A percentile compares a stretch with the other conserved stretches of the same genome.
Evolutionary conservation across 2,329 filamentous ascomycete genomes (phyloP).

Genomic region (Fusarium brevicatenulatum): DNA sequence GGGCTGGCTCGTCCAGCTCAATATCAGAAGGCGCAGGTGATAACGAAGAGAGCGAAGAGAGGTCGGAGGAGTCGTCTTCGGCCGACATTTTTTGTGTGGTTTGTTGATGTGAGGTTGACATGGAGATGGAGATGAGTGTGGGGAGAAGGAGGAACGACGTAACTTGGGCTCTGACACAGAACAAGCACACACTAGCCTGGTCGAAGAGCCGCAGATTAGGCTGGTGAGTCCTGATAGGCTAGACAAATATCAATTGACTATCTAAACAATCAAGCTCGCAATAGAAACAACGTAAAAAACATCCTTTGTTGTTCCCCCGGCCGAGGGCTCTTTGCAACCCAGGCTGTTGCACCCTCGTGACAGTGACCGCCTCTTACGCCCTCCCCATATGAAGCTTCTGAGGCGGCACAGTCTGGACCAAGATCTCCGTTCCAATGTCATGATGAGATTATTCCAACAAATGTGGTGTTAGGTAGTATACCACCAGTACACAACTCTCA

Average conservation of each 20-base stretch:
- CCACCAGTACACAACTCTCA: background rate
- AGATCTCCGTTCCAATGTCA: background rate
- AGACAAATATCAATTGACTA: conserved; percentile 42
- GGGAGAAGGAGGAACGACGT: conserved; percentile 48
- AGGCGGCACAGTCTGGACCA: background rate
- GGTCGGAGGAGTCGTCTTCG: conserved; percentile 71
- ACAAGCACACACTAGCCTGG: conserved; percentile 47
- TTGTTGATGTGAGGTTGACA: conserved; percentile 43
- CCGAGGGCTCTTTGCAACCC: background rate
- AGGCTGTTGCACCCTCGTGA: background rate
- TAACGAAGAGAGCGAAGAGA: conserved; percentile 66
- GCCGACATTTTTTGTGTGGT: conserved; percentile 60
- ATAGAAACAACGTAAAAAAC: conserved; percentile 19
- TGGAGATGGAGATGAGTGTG: conserved; percentile 45
- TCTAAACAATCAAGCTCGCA: conserved; percentile 19
- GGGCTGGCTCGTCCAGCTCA: conserved; percentile 60
- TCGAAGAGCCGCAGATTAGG: conserved; percentile 47
- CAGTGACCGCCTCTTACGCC: background rate
- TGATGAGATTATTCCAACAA: conserved; percentile 8
- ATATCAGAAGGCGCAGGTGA: conserved; percentile 58
- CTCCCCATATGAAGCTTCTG: conserved; percentile 1
- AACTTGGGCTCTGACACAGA: conserved; percentile 41
- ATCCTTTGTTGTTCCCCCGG: conserved; percentile 12
- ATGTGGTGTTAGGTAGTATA: background rate
- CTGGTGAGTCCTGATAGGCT: conserved; percentile 47